Evolutionary conservation across 768 basidiomycete species (phyloP), one percentile per base, ranked within the genome.

Genomic region (Lentinula aciculospora): DNA sequence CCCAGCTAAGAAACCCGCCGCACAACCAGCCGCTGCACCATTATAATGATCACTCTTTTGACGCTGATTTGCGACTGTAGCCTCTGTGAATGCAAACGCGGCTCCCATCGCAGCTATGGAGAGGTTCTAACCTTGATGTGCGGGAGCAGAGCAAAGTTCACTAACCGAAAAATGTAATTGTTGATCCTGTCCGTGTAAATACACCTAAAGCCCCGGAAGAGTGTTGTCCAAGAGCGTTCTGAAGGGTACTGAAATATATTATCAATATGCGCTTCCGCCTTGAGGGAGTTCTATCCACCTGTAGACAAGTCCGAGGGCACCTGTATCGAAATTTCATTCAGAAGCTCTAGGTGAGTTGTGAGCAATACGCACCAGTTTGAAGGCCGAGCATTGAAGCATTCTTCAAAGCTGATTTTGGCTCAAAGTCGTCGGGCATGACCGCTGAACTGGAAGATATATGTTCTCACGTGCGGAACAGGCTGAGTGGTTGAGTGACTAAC

Each of bases 151-250:
- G 8, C 3, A 1, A 19, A 36, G 17, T 23, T 10, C 21, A 75
- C 86, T 65, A 54, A 97, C 95, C 89, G 66, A 97, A 96, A 70
- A 93, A 84, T 10, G 90, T 94, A 68, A 96, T 92, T 3, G 94
- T 92, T 32, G 89, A 84, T 58, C 94, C 94, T 31, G 87, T 91
- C 62, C 94, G 79, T 53, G 92, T 92, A 64, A 94, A 68, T 71
- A 97, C 84, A 64, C 94, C 94, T 73, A 86, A 79, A 57, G 90
- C 92, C 65, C 92, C 94, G 62, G 79, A 78, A 39, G 83, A 81
- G 73, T 92, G 94, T 62, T 74, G 80, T 44, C 83, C 84, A 59
- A 94, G 75, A 28, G 89, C 89, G 80, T 92, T 95, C 74, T 92
- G 92, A 32, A 81, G 66, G 12, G 78, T 68, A 59, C 87, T 88